These are phyloP conservation scores for Lactifluus rugatus DNA, from an alignment of 768 basidiomycete species.

Conservation along the genomic window DNA sequence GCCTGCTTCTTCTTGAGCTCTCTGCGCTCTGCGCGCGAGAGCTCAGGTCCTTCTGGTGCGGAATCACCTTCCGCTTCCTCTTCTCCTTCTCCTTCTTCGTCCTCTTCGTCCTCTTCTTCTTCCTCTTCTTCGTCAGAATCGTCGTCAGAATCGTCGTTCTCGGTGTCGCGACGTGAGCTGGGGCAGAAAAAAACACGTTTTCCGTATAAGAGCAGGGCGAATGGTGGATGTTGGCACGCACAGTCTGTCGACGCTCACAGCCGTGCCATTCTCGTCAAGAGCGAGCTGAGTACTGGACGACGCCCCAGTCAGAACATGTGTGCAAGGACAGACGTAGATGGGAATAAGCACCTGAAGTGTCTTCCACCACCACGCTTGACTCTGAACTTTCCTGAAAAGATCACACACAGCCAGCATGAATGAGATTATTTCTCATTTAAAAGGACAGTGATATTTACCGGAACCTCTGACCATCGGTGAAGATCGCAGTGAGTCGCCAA, in stretches of 20 bases:
- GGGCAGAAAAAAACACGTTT: background rate
- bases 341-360: conserved; percentile 27
- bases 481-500: background rate
- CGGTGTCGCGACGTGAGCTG: conserved; percentile 4
- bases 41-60: conserved; percentile 36
- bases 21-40: conserved; percentile 61
- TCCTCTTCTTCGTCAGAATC: conserved; percentile 25
- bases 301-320: conserved; percentile 12
- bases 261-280: conserved; percentile 25
- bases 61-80: conserved; percentile 26
- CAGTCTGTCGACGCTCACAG: conserved; percentile 21
- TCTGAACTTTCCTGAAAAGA: conserved; percentile 32
- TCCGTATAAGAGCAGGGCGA: background rate
- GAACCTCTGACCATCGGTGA: conserved; percentile 4
- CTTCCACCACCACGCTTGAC: conserved; percentile 35
- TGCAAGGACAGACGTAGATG: background rate
- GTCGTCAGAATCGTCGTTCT: conserved; percentile 24
- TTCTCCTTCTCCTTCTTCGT: conserved; percentile 36
- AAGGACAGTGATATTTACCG: background rate
- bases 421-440: background rate
- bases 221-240: background rate
- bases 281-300: conserved; percentile 18
- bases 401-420: background rate
- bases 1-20: conserved; percentile 76
- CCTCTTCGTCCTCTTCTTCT: conserved; percentile 37